Evolutionary conservation across 108 stramenopile genomes (phyloP), one percentile per base, ranked within the genome.

Genomic region (Chaetoceros tenuissimus): DNA sequence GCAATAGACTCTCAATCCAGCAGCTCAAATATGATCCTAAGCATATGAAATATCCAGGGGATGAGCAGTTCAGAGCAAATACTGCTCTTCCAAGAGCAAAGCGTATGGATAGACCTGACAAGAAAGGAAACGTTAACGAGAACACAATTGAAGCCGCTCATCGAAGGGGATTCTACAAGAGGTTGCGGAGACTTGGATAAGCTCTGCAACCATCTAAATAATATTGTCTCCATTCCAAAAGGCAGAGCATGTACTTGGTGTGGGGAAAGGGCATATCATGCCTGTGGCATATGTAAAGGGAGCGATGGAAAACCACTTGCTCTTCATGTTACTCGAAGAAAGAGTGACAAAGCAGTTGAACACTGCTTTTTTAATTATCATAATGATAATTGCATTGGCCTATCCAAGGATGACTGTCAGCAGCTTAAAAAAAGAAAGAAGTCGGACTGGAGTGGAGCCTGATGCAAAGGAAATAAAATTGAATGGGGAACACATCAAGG

Each of bases 11-110:
- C 16, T 29, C 28, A 1, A 30, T 22, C n/a, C 53, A 54, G 30
- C 27, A 29, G 53, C 53, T 54, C 8, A 3, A 28, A 1, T 54
- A 54, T 28, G 22, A 21, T 45, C 57, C 57, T 25, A 1, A 13
- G 16, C n/a, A 46, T 1, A 21, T 46, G 3, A 13, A 2, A 19
- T 46, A 46, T 25, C 44, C 44, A 26, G 57, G 57, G 3, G 44
- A 58, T 25, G 2, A 58, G 25, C 22, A 2, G 2, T 45, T 58
- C 20, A 19, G 57, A 25, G 13, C 19, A 3, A 17, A 21, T 2
- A 30, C 53, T 1, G 30, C 3, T 26, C 22, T 2, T 3, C 25
- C 24, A 19, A n/a, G n/a, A n/a, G n/a, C 28, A 54, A 28, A 28
- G 26, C 13, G 34, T 13, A 10, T 13, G 34, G 34, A 40, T 10